Base-by-base conservation (phyloP, 306 rosid species). In the Fragaria iinumae region DNA sequence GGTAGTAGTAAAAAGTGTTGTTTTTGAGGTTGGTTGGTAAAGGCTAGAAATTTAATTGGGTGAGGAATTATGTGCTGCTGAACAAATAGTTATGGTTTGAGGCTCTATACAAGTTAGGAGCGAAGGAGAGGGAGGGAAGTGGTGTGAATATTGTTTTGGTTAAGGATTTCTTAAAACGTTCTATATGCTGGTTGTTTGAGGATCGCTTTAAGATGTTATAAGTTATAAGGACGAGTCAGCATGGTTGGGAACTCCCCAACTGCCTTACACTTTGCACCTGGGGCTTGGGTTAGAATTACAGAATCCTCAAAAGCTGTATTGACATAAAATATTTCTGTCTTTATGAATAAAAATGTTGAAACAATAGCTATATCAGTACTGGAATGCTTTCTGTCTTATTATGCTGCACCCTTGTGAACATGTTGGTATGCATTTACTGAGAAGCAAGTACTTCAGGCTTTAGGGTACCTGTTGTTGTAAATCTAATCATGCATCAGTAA, bases 311-410 rank as follows among this genome's bases (percentile, higher is more conserved):
- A 73, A 25, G 45, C 10, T 1, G 3, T 57, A 25, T 57, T 9
- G n/a, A n/a, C 55, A 25, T 39, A 45, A 12, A 39, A 34, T 0
- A 0, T 18, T 18, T 71, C 29, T 17, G 7, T 14, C 6, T 45
- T 72, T 52, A 52, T n/a, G 75, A 52, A 71, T 50, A 50, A 36
- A 38, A 12, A 8, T 34, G 25, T 57, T 73, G 27, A 21, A 14
- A 3, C 48, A 13, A 25, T 32, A 72, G 66, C 76, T 72, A 53
- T 11, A 20, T 49, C 75, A 55, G 13, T 16, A 53, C 13, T 38
- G 65, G 49, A 12, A 72, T 49, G 34, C 56, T 71, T n/a, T 69
- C 41, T 69, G 25, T 47, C 39, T 25, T 27, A 29, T 70, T 50
- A 47, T 32, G 12, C 44, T 41, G n/a, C 50, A 17, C 71, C 32